Percentiles rank a stretch among this genome's conserved stretches.
These are phyloP conservation scores for Cutaneotrichosporon mucoides DNA, from an alignment of 1,284 basidiomycete genomes.

Conservation along the genomic window DNA sequence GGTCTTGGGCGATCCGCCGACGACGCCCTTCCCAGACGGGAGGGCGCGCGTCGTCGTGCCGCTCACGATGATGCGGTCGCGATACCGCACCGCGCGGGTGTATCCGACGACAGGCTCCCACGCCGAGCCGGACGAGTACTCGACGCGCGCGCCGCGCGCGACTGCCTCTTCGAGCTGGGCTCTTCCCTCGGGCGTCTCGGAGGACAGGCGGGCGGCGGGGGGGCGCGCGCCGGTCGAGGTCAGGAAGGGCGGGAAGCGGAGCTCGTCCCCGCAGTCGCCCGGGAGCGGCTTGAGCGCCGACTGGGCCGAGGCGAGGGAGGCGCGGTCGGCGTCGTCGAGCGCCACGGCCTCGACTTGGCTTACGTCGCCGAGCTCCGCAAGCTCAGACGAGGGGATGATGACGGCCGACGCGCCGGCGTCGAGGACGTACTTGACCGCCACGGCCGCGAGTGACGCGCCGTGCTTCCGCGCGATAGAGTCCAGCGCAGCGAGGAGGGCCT, in stretches of 20 bases:
- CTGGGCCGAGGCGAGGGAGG: not conserved
- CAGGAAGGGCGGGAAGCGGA: conserved; percentile 5
- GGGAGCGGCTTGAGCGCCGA: not conserved
- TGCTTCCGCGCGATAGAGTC: conserved; percentile 13
- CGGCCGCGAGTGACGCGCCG: conserved; percentile 7
- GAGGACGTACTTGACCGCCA: conserved; percentile 20
- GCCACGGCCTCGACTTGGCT: not conserved
- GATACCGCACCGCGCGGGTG: conserved; percentile 3
- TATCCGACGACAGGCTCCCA: conserved; percentile 13
- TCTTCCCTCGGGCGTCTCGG: not conserved
- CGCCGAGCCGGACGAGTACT: conserved; percentile 5
- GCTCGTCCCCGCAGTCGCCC: conserved; percentile 5
- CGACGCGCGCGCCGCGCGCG: conserved; percentile 5
- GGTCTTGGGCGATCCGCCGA: conserved; percentile 1
- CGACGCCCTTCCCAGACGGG: conserved; percentile 7
- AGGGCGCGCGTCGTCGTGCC: conserved; percentile 8
- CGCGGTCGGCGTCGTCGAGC: conserved; percentile 4
- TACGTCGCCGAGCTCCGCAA: not conserved
- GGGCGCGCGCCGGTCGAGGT: not conserved
- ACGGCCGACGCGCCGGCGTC: conserved; percentile 14
- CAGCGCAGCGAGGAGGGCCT: conserved; percentile 13
- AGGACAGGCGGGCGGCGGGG: not conserved
- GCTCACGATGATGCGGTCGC: not conserved
- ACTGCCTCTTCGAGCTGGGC: not conserved
- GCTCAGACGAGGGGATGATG: not conserved